Conservation (phyloP, 2,329 filamentous ascomycete genomes). For the Neocucurbitaria cava region DNA sequence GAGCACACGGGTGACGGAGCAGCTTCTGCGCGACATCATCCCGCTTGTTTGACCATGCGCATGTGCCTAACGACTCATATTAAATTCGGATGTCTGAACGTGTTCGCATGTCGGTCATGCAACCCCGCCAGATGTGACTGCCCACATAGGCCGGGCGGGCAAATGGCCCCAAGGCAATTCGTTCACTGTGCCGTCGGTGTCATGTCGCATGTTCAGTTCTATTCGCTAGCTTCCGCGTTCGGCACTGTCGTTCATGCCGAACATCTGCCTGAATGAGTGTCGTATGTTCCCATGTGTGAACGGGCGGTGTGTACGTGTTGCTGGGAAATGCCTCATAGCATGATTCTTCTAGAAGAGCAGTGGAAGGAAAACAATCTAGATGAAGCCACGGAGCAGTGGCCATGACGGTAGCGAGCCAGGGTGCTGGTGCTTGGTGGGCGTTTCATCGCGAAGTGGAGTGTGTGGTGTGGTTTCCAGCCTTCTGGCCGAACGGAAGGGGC, state of each 20-base stretch:
- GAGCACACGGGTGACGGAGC: constrained; percentile 6
- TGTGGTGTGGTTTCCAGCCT: constrained; percentile 14
- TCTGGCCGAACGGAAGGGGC: constrained; percentile 7
- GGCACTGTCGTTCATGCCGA: constrained; percentile 26
- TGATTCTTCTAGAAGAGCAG: constrained; percentile 24
- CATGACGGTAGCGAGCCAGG: constrained; percentile 10
- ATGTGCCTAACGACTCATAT: constrained; percentile 5
- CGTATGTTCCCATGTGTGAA: constrained; percentile 14
- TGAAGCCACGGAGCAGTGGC: constrained; percentile 5
- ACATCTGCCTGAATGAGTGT: constrained; percentile 21
- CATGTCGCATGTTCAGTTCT: constrained; percentile 17
- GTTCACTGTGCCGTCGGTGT: constrained; percentile 16
- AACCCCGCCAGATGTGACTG: constrained; percentile 14
- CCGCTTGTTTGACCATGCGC: constrained; percentile 11
- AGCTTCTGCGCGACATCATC: constrained; percentile 15
- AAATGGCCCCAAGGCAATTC: constrained; percentile 5
- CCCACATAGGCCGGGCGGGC: constrained; percentile 11
- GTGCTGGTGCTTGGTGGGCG: constrained; percentile 6
- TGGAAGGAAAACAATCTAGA: constrained; percentile 11
- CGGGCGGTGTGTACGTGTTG: constrained; percentile 14
- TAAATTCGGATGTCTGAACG: constrained; percentile 28
- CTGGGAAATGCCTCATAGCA: constrained; percentile 7
- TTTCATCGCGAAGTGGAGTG: constrained; percentile 5
- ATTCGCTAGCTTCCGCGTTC: constrained; percentile 17
- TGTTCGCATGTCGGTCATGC: constrained; percentile 35